Evolutionary conservation across 2,329 filamentous ascomycete species (phyloP), one percentile per base, ranked within the genome.

Genomic region (Clarireedia homoeocarpa): DNA sequence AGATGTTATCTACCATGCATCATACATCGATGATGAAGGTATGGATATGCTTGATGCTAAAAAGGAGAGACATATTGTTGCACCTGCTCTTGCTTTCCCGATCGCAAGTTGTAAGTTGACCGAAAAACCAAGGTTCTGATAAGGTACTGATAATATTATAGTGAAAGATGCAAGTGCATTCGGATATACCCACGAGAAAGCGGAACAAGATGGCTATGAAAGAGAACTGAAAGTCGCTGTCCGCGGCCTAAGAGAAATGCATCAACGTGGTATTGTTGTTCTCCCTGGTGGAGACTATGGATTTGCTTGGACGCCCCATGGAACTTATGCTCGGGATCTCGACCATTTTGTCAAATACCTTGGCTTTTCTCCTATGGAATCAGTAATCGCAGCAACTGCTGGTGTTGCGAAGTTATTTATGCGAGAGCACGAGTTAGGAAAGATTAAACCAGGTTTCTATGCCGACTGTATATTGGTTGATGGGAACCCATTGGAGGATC

Each of bases 1-100:
- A 0, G 74, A 76, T 57, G 70, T 76, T 3, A 75, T 77, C 36
- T 76, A 74, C 51, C 73, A 77, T 59, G 74, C 71, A 1, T 71
- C 67, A 0, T 76, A 71, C 42, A 73, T 74, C 24, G 73, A 77
- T 50, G 69, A 72, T 23, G 65, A 70, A 49, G 70, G 70, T 17
- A 70, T 72, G 65, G 63, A 70, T 30, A 68, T 71, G 66, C 64
- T 72, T 2, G 72, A 75, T 51, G 63, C 66, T 15, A 65, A 66
- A 5, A 75, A 71, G 53, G 56, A 62, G 2, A 70, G 70, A 57
- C 71, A 72, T 51, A 64, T 75, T 1, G 71, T 76, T 6, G 73
- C 68, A 1, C 73, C 73, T 0, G 74, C 64, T 0, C 62, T 75
- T 10, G 75, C 75, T 47, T 75, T 72, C 72, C 62, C 74, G 1